A percentile compares a stretch with the other conserved stretches of the same genome.
phyloP scores from a whole-genome alignment of 305 asterid species.

The Salvia sclarea region DNA sequence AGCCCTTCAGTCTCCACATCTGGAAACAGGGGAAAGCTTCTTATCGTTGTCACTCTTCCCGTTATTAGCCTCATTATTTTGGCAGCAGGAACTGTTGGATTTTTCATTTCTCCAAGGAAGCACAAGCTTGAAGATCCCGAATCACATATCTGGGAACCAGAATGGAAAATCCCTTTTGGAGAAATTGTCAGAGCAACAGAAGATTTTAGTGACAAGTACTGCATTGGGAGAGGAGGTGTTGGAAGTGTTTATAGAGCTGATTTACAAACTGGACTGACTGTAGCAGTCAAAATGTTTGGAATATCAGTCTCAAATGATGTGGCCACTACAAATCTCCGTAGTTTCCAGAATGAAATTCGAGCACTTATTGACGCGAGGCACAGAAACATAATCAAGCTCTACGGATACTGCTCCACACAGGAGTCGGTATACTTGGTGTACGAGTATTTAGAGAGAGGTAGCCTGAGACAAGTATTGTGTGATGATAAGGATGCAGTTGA shows the following conservation, averaged over 20 bases:
- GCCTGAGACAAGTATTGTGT: slow-evolving; percentile 53
- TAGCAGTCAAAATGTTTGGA: slow-evolving; percentile 70
- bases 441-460: slow-evolving; percentile 76
- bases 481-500: slow-evolving; percentile 51
- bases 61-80: slow-evolving; percentile 44
- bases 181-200: slow-evolving; percentile 53
- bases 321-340: slow-evolving; percentile 41
- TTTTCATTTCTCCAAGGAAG: slow-evolving; percentile 34
- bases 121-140: neutral
- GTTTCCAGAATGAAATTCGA: slow-evolving; percentile 75
- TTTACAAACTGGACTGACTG: slow-evolving; percentile 50
- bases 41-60: slow-evolving; percentile 46
- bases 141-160: neutral
- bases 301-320: slow-evolving; percentile 56
- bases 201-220: slow-evolving; percentile 49
- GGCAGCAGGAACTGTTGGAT: slow-evolving; percentile 35
- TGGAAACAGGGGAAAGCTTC: slow-evolving; percentile 36
- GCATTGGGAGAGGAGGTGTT: slow-evolving; percentile 82
- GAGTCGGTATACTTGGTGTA: slow-evolving; percentile 69
- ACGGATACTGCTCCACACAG: slow-evolving; percentile 66
- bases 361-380: slow-evolving; percentile 74
- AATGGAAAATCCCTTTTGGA: neutral
- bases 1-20: slow-evolving; percentile 33
- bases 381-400: slow-evolving; percentile 77
- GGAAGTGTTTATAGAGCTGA: slow-evolving; percentile 74